Base-by-base conservation (phyloP, 352 stramenopile genomes). In the Pythium rishiriense region DNA sequence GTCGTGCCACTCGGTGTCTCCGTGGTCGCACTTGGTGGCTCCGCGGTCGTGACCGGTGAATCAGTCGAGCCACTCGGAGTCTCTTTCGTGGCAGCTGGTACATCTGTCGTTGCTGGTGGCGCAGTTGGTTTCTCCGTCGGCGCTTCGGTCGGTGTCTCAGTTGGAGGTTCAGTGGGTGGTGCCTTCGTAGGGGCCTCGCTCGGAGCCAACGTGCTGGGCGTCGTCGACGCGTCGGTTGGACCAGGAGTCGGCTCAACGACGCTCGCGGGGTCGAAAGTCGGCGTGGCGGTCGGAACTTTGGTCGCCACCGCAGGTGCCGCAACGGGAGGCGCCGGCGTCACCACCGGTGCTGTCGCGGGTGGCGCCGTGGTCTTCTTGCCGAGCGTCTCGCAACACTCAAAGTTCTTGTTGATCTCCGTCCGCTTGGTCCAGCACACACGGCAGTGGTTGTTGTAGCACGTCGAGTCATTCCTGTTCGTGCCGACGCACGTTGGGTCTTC, bases 401-500 rank as follows among this genome's bases (percentile, higher is more conserved):
- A 62, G 21, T 41, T 47, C 42, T 51, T 52, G 55, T 62, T 62
- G 19, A 62, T 19, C 11, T 62, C 45, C 10, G 55, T 62, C 8
- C n/a, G 41, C 28, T 19, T 35, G 12, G 55, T 62, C 19, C 25
- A 62, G 42, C 55, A 62, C 14, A 62, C 29, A 28, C 55, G 55
- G 28, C 55, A 62, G 42, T 62, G 41, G 15, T 14, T 41, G 31
- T 54, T 62, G 55, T 53, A 62, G 43, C 55, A 62, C 42, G 55
- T 62, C 55, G 55, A 59, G 37, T 59, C 55, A 29, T 8, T 42
- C 7, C 9, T 22, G 26, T n/a, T 51, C 55, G 42, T 26, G 41
- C 24, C 22, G n/a, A n/a, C 29, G 19, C 55, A 62, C 55, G 55
- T 62, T 21, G 55, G 21, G 41, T 62, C 55, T 4, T 52, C 26